Base-by-base conservation (phyloP, 371 early-diverging fungal species). In the Chytridiales sp. region DNA sequence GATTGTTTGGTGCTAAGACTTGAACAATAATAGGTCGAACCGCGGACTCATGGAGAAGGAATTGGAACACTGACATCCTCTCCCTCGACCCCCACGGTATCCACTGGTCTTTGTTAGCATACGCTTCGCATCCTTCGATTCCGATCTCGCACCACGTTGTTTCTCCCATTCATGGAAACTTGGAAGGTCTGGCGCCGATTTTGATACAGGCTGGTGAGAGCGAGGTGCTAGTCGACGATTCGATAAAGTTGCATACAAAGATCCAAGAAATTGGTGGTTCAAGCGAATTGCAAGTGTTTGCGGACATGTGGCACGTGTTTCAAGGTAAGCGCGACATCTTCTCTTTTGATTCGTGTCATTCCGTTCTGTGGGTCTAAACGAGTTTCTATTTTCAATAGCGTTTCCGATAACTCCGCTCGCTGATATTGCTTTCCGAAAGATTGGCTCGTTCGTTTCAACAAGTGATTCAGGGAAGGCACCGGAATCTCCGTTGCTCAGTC, bases 141-240 rank as follows among this genome's bases (percentile, higher is more conserved):
- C 40, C 58, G 29, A 34, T 11, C 29, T 13, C 49, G 13, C 69
- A 72, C 41, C 68, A 68, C 2, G 21, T 61, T 35, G 61, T 71
- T 11, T 62, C 68, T 4, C 75, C 75, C 31, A 32, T 71, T 2
- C 42, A 56, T 36, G 61, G 34, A 21, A 73, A 78, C 30, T 65
- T 84, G 49, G 67, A 74, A 19, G 62, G 73, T 27, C 61, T 81
- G 21, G 76, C 77, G 3, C 82, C 81, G 6, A 67, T 82, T 9
- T 40, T 81, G 24, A 76, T 84, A 42, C 84, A 84, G 59, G 75
- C 77, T 21, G 84, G 82, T 5, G 78, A 81, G 17, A 70, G 77
- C 32, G 84, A 84, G 51, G 70, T 76, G 1, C 48, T 84, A 31
- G 64, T 76, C 21, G 82, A 81, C 58, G 84, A 84, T 54, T 62